These are phyloP conservation scores for Pseudogymnoascus sp. DNA, from an alignment of 2,329 filamentous ascomycete species.

Conservation along the genomic window DNA sequence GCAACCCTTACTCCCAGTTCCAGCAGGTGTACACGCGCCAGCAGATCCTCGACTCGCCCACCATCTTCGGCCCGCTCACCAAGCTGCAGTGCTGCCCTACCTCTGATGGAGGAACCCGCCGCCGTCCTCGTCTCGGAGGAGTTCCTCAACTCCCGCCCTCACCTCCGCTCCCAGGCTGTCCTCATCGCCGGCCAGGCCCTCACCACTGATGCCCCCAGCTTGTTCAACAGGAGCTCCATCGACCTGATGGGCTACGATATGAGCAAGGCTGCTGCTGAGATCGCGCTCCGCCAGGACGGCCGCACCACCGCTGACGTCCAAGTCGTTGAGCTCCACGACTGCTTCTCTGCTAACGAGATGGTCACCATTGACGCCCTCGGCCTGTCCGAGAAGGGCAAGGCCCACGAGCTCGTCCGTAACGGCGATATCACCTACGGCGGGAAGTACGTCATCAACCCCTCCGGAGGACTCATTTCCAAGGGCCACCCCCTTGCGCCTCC, in stretches of 20 bases:
- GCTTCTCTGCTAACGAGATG: slow-evolving; percentile 95
- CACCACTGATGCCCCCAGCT: slow-evolving; percentile 71
- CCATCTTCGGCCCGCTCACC: slow-evolving; percentile 80
- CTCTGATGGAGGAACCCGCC: slow-evolving; percentile 84
- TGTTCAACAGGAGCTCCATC: slow-evolving; percentile 76
- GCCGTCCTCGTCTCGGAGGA: slow-evolving; percentile 81
- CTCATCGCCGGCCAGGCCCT: slow-evolving; percentile 82
- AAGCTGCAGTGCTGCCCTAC: slow-evolving; percentile 99
- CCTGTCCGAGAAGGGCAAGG: slow-evolving; percentile 70
- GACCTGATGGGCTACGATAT: slow-evolving; percentile 88
- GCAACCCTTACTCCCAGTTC: slow-evolving; percentile 98
- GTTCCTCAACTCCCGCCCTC: slow-evolving; percentile 79
- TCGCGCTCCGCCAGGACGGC: slow-evolving; percentile 68
- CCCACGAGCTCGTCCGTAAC: slow-evolving; percentile 79
- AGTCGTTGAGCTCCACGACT: slow-evolving; percentile 92
- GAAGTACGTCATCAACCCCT: slow-evolving; percentile 79
- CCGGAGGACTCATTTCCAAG: slow-evolving; percentile 90
- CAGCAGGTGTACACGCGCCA: slow-evolving; percentile 83
- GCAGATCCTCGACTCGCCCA: slow-evolving; percentile 67
- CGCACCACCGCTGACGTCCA: slow-evolving; percentile 63
- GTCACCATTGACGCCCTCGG: slow-evolving; percentile 81
- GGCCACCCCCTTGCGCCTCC: slow-evolving; percentile 87
- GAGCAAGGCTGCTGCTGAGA: slow-evolving; percentile 62
- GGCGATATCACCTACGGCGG: slow-evolving; percentile 91
- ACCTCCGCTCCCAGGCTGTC: slow-evolving; percentile 76